Evolutionary conservation across 2,329 filamentous ascomycete genomes (phyloP).

Genomic region (Penicillium aurantiogriseum): DNA sequence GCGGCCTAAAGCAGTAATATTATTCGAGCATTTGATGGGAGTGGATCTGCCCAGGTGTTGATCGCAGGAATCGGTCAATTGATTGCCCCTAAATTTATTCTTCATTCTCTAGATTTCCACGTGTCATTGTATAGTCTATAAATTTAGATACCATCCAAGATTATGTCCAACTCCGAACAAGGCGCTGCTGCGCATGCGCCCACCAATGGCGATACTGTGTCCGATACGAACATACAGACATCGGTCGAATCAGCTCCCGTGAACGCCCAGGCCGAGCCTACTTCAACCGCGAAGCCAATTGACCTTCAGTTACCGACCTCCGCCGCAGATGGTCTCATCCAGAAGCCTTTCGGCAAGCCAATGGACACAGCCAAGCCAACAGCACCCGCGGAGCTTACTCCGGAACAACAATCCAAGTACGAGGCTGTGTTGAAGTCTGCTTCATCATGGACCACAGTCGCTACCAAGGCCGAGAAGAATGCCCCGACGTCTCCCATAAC

Average conservation of each 20-base stretch:
- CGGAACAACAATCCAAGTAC: constrained; percentile 81
- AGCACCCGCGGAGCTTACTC: constrained; percentile 60
- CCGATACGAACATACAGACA: not conserved
- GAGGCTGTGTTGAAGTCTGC: constrained; percentile 69
- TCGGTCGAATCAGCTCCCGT: constrained; percentile 1
- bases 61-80: constrained; percentile 5
- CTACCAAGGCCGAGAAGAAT: constrained; percentile 60
- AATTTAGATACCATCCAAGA: not conserved
- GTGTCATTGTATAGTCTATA: not conserved
- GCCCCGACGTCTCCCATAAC: constrained; percentile 63
- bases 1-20: constrained; percentile 19
- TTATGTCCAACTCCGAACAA: constrained; percentile 7
- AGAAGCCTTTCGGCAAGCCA: constrained; percentile 61
- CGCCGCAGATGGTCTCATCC: constrained; percentile 43
- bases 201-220: constrained; percentile 13
- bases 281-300: constrained; percentile 11
- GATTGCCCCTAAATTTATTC: not conserved
- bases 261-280: constrained; percentile 8
- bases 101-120: not conserved
- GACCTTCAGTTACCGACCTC: constrained; percentile 38
- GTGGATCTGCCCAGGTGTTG: constrained; percentile 12
- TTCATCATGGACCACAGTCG: constrained; percentile 68
- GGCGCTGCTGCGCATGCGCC: constrained; percentile 6
- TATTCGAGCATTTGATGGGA: constrained; percentile 7
- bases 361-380: constrained; percentile 58